phyloP scores from a whole-genome alignment of 1,139 yeast genomes.

The Petasospora fabianii region DNA sequence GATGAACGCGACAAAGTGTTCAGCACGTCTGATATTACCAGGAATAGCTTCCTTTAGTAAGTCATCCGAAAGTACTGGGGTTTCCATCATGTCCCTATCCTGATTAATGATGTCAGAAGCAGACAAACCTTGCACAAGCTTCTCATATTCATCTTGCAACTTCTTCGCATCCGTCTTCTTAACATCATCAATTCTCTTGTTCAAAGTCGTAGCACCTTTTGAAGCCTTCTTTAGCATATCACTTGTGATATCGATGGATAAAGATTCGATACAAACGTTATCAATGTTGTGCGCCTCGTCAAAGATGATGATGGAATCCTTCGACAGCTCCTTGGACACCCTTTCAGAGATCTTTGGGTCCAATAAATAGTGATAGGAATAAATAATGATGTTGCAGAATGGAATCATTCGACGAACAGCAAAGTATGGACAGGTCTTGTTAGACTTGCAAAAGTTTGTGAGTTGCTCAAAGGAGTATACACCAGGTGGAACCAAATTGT shows the following conservation, averaged over 20 bases:
- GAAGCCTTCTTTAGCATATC: slow-evolving; percentile 77
- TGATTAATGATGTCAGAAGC: slow-evolving; percentile 74
- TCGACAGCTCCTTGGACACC: slow-evolving; percentile 86
- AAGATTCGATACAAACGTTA: slow-evolving; percentile 95
- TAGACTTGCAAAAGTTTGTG: slow-evolving; percentile 68
- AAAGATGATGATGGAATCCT: slow-evolving; percentile 89
- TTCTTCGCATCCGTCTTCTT: slow-evolving; percentile 78
- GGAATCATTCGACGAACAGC: slow-evolving; percentile 98
- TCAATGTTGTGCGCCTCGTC: slow-evolving; percentile 99
- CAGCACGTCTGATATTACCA: slow-evolving; percentile 94
- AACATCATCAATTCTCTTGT: slow-evolving; percentile 75
- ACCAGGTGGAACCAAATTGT: slow-evolving; percentile 84
- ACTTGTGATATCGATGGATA: slow-evolving; percentile 82
- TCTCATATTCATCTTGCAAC: slow-evolving; percentile 85
- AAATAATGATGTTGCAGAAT: slow-evolving; percentile 88
- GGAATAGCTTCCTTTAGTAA: slow-evolving; percentile 90
- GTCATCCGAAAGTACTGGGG: slow-evolving; percentile 85
- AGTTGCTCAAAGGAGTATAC: slow-evolving; percentile 90
- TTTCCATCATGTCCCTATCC: slow-evolving; percentile 82
- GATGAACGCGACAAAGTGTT: slow-evolving; percentile 89
- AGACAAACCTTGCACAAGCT: slow-evolving; percentile 82
- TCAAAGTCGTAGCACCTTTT: slow-evolving; percentile 77
- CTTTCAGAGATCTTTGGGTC: slow-evolving; percentile 98
- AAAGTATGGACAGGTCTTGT: slow-evolving; percentile 90
- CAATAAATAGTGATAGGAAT: slow-evolving; percentile 90